phyloP scores from a whole-genome alignment of 176 grass and related monocot genomes.

The Dactylis glomerata region DNA sequence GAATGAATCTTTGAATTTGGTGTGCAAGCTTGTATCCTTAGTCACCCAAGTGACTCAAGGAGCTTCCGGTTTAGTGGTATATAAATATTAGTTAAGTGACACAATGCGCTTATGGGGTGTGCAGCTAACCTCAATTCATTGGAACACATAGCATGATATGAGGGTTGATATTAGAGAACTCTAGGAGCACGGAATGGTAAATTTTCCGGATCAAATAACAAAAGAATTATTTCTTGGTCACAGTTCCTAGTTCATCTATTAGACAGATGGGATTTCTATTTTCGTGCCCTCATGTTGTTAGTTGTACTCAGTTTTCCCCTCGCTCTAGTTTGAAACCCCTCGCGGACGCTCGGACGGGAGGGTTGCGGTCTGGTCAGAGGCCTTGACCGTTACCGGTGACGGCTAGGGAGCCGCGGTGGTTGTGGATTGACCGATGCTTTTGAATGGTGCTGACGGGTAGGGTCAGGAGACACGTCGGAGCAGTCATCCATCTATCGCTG shows the following conservation, averaged over 20 bases:
- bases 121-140: not conserved
- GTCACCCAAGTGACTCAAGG: not conserved
- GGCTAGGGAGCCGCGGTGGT: too few species aligned
- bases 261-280: too few species aligned
- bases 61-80: not conserved
- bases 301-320: too few species aligned
- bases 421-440: too few species aligned
- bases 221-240: not conserved
- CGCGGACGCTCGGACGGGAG: too few species aligned
- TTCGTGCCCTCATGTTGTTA: too few species aligned
- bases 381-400: too few species aligned
- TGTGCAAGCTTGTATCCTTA: not conserved
- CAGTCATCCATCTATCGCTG: too few species aligned
- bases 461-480: too few species aligned
- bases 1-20: conserved; percentile 8
- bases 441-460: too few species aligned
- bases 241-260: not conserved
- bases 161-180: not conserved
- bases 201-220: not conserved
- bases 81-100: not conserved
- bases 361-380: too few species aligned
- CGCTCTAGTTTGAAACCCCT: too few species aligned
- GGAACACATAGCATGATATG: not conserved
- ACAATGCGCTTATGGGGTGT: conserved; percentile 8
- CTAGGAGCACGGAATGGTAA: not conserved